phyloP scores from a whole-genome alignment of 2,329 filamentous ascomycete genomes.

The Epichloe coenophiala region DNA sequence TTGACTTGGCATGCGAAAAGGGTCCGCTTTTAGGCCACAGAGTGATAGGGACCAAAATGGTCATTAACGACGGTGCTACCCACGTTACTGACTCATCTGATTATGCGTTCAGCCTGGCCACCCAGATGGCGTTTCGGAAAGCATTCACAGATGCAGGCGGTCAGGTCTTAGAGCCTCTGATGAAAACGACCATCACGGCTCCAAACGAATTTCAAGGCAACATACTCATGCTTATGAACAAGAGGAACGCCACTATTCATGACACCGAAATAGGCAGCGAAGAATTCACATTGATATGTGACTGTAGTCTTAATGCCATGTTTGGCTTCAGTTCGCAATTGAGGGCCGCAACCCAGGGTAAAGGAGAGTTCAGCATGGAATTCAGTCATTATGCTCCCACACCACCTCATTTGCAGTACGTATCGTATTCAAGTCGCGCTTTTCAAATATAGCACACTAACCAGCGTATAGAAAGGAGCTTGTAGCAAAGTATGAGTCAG shows the following conservation, averaged over 20 bases:
- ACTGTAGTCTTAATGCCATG: constrained; percentile 93
- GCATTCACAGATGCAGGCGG: constrained; percentile 72
- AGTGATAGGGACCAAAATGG: constrained; percentile 80
- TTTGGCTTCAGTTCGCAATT: constrained; percentile 92
- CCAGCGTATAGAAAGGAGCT: constrained; percentile 39
- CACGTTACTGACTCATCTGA: constrained; percentile 97
- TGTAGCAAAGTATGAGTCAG: constrained; percentile 44
- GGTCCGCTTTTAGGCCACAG: constrained; percentile 87
- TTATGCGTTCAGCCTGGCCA: constrained; percentile 88
- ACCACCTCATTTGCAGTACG: constrained; percentile 77
- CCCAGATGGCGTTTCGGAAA: constrained; percentile 93
- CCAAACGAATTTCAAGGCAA: constrained; percentile 97
- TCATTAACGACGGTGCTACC: constrained; percentile 90
- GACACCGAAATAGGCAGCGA: constrained; percentile 90
- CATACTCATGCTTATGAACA: constrained; percentile 89
- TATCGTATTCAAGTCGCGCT: constrained; percentile 13
- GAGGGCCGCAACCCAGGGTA: constrained; percentile 87
- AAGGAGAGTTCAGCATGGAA: constrained; percentile 98
- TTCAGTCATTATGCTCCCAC: constrained; percentile 91
- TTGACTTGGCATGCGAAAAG: constrained; percentile 67
- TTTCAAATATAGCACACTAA: background rate
- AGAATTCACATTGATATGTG: constrained; percentile 83
- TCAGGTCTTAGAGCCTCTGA: constrained; percentile 82
- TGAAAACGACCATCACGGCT: constrained; percentile 96
- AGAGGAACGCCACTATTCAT: constrained; percentile 86